These are phyloP conservation scores for Emericellopsis atlantica DNA, from an alignment of 2,329 filamentous ascomycete genomes.

Conservation along the genomic window DNA sequence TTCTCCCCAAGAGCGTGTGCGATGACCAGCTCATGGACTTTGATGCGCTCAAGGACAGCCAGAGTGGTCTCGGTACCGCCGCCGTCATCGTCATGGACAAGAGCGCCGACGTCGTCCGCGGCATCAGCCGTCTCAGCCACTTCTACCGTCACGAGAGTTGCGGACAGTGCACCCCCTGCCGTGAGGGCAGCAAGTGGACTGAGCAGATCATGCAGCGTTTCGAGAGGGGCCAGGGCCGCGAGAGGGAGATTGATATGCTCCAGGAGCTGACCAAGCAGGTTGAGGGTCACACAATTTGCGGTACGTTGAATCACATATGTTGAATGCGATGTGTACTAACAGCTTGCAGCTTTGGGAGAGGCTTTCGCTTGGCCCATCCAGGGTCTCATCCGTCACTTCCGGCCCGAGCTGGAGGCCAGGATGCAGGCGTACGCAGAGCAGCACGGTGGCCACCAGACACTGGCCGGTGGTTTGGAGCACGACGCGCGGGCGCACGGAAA, in stretches of 20 bases:
- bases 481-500: conserved; percentile 65
- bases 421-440: conserved; percentile 70
- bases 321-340: conserved; percentile 11
- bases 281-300: conserved; percentile 97
- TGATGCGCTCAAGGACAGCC: conserved; percentile 92
- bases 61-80: conserved; percentile 92
- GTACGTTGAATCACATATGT: conserved; percentile 30
- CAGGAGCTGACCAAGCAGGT: conserved; percentile 99
- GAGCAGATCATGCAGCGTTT: conserved; percentile 98
- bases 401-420: conserved; percentile 84
- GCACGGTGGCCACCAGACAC: conserved; percentile 52
- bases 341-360: conserved; percentile 64
- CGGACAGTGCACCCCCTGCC: conserved; percentile 98
- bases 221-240: conserved; percentile 76
- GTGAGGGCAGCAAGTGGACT: conserved; percentile 97
- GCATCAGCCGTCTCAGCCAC: conserved; percentile 82
- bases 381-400: conserved; percentile 95
- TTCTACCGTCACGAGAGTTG: conserved; percentile 99
- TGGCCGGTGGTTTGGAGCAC: conserved; percentile 82
- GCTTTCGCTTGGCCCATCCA: conserved; percentile 98
- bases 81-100: conserved; percentile 99
- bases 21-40: conserved; percentile 99
- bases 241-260: conserved; percentile 97
- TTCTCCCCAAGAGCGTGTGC: conserved; percentile 80
- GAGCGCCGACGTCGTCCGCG: conserved; percentile 87